Base-by-base conservation (phyloP, 2,329 filamentous ascomycete genomes). In the Plectosphaerella cucumerina region DNA sequence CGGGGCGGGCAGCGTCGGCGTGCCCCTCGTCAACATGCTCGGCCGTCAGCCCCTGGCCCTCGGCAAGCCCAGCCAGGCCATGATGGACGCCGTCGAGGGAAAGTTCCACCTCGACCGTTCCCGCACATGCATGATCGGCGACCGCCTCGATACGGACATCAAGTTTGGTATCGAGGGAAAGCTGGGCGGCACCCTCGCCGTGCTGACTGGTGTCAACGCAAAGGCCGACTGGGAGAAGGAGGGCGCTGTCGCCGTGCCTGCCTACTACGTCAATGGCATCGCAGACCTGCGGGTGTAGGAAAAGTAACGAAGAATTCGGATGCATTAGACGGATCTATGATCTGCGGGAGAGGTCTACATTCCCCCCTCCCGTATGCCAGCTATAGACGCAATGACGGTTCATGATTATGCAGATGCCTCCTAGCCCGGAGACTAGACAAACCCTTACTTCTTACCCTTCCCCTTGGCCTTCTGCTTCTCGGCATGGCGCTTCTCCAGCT, bases 31-130 rank as follows among this genome's bases (percentile, higher is more conserved):
- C 49, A 87, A 87, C 66, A 90, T 90, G 76, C 76, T 81, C 4
- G 77, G 76, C 17, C 71, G 82, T 65, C 77, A 87, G 61, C 93
- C 94, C 1, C 70, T 90, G 31, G 85, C 89, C 3, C 73, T 97
- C 39, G 94, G 94, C 1, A 99, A 99, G 73, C 94, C 94, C 3
- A 96, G 90, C 66, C 91, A 96, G 74, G 93, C 93, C 4, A 99
- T 99, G 94, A 96, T 99, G 93, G 93, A 97, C 68, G 91, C 94
- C 3, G 88, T 99, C 51, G 93, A 97, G 75, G 93, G 93, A 52
- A 96, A 96, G 70, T 97, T 97, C 69, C 80, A 88, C 59, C 87
- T 99, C 49, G 86, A 97, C 67, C 82, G 92, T 35, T 82, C 78
- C 53, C 84, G 84, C 59, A 89, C 94, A 1, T 97, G 94, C 71